Evolutionary conservation across 768 basidiomycete species (phyloP).

Genomic region (Lactarius hatsudake): DNA sequence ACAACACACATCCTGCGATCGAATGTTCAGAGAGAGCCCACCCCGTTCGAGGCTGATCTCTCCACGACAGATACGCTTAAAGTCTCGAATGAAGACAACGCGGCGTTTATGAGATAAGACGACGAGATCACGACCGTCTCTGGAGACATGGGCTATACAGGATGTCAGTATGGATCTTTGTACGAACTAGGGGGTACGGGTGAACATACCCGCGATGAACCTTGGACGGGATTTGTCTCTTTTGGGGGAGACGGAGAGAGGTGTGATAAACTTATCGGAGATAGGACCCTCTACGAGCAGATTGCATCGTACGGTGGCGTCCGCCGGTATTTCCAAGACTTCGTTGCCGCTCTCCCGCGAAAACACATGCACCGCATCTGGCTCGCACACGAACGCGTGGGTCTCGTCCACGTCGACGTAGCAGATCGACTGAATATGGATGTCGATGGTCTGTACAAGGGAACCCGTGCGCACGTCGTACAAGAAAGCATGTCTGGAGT

Average conservation of each 20-base stretch:
- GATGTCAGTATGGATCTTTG: not conserved
- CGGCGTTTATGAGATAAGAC: constrained; percentile 29
- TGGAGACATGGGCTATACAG: constrained; percentile 38
- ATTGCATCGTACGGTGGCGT: not conserved
- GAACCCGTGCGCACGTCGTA: constrained; percentile 59
- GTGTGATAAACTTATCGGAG: not conserved
- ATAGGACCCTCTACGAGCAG: constrained; percentile 2
- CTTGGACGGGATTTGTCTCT: not conserved
- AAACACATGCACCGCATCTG: not conserved
- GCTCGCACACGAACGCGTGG: constrained; percentile 55
- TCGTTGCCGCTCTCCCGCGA: constrained; percentile 32
- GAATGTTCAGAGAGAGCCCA: constrained; percentile 1
- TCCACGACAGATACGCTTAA: constrained; percentile 31
- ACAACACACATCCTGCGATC: not conserved
- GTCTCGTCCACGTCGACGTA: constrained; percentile 64
- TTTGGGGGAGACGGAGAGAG: not conserved
- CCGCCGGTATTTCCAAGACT: constrained; percentile 50
- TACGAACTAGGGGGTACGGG: not conserved
- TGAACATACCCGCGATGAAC: constrained; percentile 16
- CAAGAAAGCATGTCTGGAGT: constrained; percentile 46
- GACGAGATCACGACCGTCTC: constrained; percentile 37
- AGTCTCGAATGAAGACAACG: constrained; percentile 37
- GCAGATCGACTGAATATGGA: constrained; percentile 37
- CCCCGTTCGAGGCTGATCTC: constrained; percentile 5
- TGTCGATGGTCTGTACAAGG: constrained; percentile 46